phyloP scores from a whole-genome alignment of 2,329 filamentous ascomycete genomes.

The Madurella mycetomatis region DNA sequence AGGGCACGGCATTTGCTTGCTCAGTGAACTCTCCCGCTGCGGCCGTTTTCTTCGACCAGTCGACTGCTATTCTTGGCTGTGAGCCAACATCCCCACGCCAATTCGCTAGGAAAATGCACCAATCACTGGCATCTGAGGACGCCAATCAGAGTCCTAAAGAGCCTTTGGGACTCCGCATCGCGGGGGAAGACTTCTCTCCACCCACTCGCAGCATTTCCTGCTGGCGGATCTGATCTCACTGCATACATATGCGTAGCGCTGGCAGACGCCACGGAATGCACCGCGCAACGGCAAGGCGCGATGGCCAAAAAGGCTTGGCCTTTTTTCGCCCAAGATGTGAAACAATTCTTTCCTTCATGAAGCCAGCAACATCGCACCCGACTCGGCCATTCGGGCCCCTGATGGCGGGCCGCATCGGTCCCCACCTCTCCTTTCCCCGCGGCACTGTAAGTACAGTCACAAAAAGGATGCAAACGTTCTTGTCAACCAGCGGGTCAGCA shows the following conservation, averaged over 20 bases:
- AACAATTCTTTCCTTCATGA: no score
- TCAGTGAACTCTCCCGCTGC: background rate
- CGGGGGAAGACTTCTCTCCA: conserved; percentile 3
- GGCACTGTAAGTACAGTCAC: no score
- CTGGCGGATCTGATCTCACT: background rate
- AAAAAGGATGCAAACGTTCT: no score
- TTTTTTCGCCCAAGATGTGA: background rate
- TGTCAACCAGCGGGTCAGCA: no score
- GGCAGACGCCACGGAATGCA: no score
- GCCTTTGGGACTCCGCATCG: conserved; percentile 11
- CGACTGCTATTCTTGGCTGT: conserved; percentile 17
- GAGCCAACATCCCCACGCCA: background rate
- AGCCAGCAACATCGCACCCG: no score
- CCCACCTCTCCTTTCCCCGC: no score
- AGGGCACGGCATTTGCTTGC: conserved; percentile 1
- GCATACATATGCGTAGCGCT: background rate
- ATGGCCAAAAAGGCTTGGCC: background rate
- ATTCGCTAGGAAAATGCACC: background rate
- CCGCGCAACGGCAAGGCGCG: background rate
- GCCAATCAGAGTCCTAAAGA: conserved; percentile 26
- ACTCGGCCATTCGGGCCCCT: no score
- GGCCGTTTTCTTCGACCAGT: conserved; percentile 6
- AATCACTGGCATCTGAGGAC: conserved; percentile 7
- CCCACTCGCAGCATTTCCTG: background rate
- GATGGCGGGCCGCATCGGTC: no score